Evolutionary conservation across 306 rosid genomes (phyloP).

Genomic region (Acmispon strigosus): DNA sequence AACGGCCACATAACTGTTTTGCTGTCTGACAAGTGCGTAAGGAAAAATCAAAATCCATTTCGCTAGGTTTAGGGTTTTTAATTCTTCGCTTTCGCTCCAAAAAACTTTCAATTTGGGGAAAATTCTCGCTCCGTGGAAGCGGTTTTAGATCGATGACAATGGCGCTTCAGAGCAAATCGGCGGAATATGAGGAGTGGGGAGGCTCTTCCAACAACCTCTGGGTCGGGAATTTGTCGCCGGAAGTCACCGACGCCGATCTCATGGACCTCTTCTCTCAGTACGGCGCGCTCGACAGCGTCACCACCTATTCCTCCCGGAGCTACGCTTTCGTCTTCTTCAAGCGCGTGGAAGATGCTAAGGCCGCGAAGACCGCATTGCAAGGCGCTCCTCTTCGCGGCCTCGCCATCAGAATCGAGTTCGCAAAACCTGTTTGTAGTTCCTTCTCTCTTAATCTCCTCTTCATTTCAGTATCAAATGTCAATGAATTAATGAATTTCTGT

Average conservation of each 20-base stretch:
- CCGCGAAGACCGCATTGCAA: constrained; percentile 64
- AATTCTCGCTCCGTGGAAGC: no score
- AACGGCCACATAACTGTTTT: no score
- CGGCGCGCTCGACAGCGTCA: constrained; percentile 65
- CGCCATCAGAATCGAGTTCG: constrained; percentile 68
- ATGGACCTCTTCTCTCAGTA: constrained; percentile 52
- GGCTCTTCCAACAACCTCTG: constrained; percentile 62
- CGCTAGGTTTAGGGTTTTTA: no score
- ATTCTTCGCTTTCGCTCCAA: neutral
- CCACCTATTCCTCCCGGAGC: constrained; percentile 58
- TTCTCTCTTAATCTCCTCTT: neutral
- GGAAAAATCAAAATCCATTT: neutral
- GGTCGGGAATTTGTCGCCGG: constrained; percentile 62
- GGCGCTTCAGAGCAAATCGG: neutral
- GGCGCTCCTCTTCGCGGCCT: constrained; percentile 45
- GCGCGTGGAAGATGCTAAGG: constrained; percentile 64
- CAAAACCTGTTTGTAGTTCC: constrained; percentile 84
- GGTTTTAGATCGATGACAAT: neutral
- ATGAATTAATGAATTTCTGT: no score
- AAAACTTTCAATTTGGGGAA: no score
- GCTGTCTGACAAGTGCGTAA: no score
- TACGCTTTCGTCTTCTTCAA: constrained; percentile 46
- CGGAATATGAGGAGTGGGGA: constrained; percentile 35
- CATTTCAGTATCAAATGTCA: no score
- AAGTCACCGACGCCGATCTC: constrained; percentile 58